These are phyloP conservation scores for Nothophytophthora sp. DNA, from an alignment of 352 stramenopile genomes.

Conservation along the genomic window DNA sequence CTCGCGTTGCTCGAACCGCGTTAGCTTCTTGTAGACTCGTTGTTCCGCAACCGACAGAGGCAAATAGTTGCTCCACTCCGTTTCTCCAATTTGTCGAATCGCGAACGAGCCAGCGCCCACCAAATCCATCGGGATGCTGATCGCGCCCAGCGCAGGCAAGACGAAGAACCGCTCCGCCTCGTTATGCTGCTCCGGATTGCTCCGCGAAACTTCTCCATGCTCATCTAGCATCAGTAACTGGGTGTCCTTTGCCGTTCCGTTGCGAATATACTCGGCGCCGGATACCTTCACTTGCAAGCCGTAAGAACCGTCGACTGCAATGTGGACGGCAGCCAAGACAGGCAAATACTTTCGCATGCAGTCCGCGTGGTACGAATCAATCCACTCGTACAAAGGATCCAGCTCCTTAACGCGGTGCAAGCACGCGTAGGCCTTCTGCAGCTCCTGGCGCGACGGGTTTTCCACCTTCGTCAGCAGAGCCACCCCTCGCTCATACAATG, in stretches of 20 bases:
- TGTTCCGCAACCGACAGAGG: slow-evolving; percentile 72
- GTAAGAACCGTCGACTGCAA: slow-evolving; percentile 70
- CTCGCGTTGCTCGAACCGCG: slow-evolving; percentile 69
- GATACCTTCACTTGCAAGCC: slow-evolving; percentile 81
- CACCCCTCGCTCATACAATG: slow-evolving; percentile 71
- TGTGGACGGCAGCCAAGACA: slow-evolving; percentile 65
- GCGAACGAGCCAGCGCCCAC: slow-evolving; percentile 70
- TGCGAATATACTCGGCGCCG: slow-evolving; percentile 72
- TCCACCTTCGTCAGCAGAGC: slow-evolving; percentile 67
- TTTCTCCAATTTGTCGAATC: slow-evolving; percentile 85
- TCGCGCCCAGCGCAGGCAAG: slow-evolving; percentile 42
- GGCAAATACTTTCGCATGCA: slow-evolving; percentile 72
- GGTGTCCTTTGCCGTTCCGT: slow-evolving; percentile 77
- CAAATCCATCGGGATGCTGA: slow-evolving; percentile 79
- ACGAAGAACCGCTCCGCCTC: slow-evolving; percentile 55
- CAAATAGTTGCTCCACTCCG: slow-evolving; percentile 83
- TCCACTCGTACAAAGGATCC: slow-evolving; percentile 83
- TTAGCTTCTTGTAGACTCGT: slow-evolving; percentile 71
- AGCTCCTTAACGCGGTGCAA: slow-evolving; percentile 68
- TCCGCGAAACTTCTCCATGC: slow-evolving; percentile 39
- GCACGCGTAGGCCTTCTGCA: slow-evolving; percentile 76
- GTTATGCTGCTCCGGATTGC: slow-evolving; percentile 61
- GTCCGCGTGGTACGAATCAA: slow-evolving; percentile 78
- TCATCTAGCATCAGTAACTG: slow-evolving; percentile 73
- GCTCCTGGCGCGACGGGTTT: slow-evolving; percentile 47